These are phyloP conservation scores for Acanthamoeba triangularis DNA, from an alignment of 208 protist genomes.

Conservation along the genomic window DNA sequence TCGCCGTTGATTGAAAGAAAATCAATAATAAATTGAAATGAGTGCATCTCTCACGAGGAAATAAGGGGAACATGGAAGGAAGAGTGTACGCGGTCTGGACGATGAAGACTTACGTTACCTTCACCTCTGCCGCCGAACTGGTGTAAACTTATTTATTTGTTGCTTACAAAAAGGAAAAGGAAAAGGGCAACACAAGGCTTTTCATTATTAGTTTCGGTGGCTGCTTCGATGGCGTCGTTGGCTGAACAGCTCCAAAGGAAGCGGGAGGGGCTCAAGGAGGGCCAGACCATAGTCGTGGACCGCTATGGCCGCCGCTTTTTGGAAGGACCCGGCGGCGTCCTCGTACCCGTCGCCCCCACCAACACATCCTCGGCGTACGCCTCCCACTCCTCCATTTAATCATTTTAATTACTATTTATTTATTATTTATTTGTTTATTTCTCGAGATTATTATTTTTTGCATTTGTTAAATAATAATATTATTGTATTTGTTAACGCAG, in stretches of 20 bases:
- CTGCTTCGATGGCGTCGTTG: not conserved
- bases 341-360: not conserved
- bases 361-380: not conserved
- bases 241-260: not conserved
- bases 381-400: not conserved
- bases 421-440: not conserved
- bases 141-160: no score
- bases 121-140: no score
- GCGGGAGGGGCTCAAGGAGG: not conserved
- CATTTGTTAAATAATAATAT: not conserved
- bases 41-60: no score
- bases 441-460: not conserved
- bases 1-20: not conserved
- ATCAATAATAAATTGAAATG: no score
- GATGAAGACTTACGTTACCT: no score
- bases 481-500: not conserved
- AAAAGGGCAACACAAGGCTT: no score
- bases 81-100: no score
- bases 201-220: not conserved
- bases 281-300: constrained; percentile 9
- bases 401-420: not conserved
- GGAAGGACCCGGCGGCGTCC: not conserved
- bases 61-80: no score
- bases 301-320: not conserved
- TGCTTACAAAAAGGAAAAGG: no score